Conservation (phyloP, 1,284 basidiomycete genomes). For the Austroboletus olivaceoglutinosus region DNA sequence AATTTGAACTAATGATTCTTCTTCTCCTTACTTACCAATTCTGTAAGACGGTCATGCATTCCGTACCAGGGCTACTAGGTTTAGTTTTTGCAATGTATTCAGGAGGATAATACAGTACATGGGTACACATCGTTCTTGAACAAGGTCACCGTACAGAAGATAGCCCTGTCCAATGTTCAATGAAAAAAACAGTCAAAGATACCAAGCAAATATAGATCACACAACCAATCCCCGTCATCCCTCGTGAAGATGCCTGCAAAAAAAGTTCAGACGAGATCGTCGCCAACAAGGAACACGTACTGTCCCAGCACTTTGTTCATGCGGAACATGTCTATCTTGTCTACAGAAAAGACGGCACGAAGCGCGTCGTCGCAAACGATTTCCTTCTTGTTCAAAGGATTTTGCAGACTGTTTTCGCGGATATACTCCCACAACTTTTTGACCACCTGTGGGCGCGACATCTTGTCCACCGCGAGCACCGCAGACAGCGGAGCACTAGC, state of each 20-base stretch:
- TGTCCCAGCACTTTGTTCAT: conserved; percentile 82
- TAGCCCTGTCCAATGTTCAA: not conserved
- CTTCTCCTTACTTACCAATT: not conserved
- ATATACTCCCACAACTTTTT: conserved; percentile 87
- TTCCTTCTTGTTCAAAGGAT: conserved; percentile 75
- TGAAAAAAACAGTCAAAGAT: not conserved
- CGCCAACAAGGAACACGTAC: conserved; percentile 44
- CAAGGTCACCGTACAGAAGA: not conserved
- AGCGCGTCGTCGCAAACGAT: conserved; percentile 77
- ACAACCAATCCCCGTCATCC: conserved; percentile 13
- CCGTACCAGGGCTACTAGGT: not conserved
- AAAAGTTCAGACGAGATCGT: not conserved
- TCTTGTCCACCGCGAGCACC: conserved; percentile 54
- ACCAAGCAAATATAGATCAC: conserved; percentile 3
- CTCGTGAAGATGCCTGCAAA: conserved; percentile 34
- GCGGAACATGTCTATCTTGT: conserved; percentile 82
- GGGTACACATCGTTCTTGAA: conserved; percentile 9
- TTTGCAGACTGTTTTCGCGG: conserved; percentile 74
- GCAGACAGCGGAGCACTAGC: conserved; percentile 61
- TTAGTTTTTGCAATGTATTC: conserved; percentile 8
- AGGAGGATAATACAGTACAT: conserved; percentile 11
- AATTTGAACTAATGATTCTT: conserved; percentile 55
- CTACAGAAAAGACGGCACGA: conserved; percentile 67
- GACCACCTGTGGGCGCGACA: conserved; percentile 85
- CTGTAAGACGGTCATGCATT: not conserved